A percentile compares a stretch with the other conserved stretches of the same genome.
These are phyloP conservation scores for Kwoniella sp. DNA, from an alignment of 768 basidiomycete species.

Conservation along the genomic window DNA sequence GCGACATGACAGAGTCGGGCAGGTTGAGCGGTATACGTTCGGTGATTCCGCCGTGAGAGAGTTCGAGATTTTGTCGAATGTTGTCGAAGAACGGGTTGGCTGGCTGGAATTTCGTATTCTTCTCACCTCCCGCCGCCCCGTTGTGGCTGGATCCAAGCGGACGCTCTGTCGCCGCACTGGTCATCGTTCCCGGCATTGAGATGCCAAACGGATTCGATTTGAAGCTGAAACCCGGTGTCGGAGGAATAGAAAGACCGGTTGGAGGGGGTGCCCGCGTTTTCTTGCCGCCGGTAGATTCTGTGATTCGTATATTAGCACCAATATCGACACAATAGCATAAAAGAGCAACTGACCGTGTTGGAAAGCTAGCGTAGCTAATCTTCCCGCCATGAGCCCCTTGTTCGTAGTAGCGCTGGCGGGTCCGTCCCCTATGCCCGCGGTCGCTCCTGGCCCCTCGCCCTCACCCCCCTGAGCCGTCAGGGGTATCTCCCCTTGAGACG, in stretches of 20 bases:
- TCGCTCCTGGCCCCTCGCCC: conserved; percentile 56
- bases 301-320: conserved; percentile 5
- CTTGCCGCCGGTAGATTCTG: conserved; percentile 35
- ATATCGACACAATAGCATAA: neutral
- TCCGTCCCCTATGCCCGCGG: conserved; percentile 5
- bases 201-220: conserved; percentile 17
- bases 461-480: conserved; percentile 58
- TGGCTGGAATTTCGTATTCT: conserved; percentile 52
- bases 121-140: neutral
- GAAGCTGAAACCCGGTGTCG: conserved; percentile 15
- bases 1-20: conserved; percentile 58
- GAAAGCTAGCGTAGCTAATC: conserved; percentile 56
- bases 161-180: conserved; percentile 11
- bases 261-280: conserved; percentile 17
- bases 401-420: neutral
- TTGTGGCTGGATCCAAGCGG: neutral
- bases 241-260: conserved; percentile 15
- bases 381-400: conserved; percentile 31
- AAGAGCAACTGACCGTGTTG: conserved; percentile 49
- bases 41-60: conserved; percentile 64
- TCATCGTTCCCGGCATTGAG: conserved; percentile 1
- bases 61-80: conserved; percentile 68
- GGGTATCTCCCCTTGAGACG: conserved; percentile 61
- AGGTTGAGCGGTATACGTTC: conserved; percentile 78
- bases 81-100: conserved; percentile 95